Conservation (phyloP, 163 green algal genomes). For the Scenedesmus sp. region DNA sequence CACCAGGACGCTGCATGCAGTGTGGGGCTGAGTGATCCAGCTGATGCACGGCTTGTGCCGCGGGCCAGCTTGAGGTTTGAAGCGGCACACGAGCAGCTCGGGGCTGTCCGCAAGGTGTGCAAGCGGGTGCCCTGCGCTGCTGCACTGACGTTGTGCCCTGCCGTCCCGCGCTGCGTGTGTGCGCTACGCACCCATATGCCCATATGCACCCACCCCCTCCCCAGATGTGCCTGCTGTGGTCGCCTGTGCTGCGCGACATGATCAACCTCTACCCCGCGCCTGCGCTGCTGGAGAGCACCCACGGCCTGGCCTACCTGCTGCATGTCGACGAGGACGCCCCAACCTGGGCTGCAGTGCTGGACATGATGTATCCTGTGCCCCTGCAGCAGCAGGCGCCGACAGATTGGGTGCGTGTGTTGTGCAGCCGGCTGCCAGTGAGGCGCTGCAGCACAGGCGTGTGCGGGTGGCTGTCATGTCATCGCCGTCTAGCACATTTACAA, state of each 20-base stretch:
- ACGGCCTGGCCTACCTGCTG: slow-evolving; percentile 45
- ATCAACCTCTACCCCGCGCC: slow-evolving; percentile 37
- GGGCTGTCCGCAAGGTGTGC: too few relatives aligned
- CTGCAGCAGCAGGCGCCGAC: background rate
- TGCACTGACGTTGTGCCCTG: background rate
- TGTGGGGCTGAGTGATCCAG: background rate
- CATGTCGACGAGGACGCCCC: slow-evolving; percentile 35
- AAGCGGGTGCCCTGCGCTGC: too few relatives aligned
- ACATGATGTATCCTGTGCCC: slow-evolving; percentile 40
- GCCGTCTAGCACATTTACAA: background rate
- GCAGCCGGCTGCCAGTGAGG: background rate
- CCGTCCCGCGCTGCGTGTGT: background rate
- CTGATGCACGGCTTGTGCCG: background rate
- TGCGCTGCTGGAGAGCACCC: slow-evolving; percentile 25
- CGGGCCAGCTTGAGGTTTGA: too few relatives aligned
- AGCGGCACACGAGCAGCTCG: too few relatives aligned
- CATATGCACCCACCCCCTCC: too few relatives aligned
- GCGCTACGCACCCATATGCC: too few relatives aligned
- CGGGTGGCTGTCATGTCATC: too few relatives aligned
- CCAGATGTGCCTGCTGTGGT: slow-evolving; percentile 30
- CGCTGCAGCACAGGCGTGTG: too few relatives aligned
- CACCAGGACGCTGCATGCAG: too few relatives aligned
- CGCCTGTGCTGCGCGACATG: slow-evolving; percentile 47
- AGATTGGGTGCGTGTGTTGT: background rate
- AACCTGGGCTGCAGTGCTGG: slow-evolving; percentile 41